These are phyloP conservation scores for Helotiales sp. DNA, from an alignment of 2,329 filamentous ascomycete genomes.

Conservation along the genomic window DNA sequence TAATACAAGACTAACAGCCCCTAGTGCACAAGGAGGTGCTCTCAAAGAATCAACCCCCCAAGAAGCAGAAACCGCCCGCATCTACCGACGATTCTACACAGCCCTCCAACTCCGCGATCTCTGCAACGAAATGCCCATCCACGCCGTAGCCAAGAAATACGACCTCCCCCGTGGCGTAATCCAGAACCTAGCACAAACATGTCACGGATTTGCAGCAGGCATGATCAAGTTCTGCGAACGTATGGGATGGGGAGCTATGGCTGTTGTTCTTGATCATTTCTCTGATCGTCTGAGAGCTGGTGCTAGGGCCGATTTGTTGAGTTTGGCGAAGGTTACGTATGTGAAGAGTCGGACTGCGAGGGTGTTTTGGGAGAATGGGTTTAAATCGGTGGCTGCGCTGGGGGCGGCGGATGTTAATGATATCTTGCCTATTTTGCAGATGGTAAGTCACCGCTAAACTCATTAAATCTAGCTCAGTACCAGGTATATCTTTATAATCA, in stretches of 20 bases:
- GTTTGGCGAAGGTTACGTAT: conserved; percentile 70
- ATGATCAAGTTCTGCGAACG: conserved; percentile 78
- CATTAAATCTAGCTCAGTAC: no score
- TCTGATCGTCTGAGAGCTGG: conserved; percentile 68
- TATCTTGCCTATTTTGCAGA: conserved; percentile 69
- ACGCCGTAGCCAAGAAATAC: conserved; percentile 69
- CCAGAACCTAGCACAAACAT: conserved; percentile 72
- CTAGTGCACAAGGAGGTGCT: conserved; percentile 64
- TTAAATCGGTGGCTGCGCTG: conserved; percentile 65
- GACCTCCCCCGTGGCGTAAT: conserved; percentile 68
- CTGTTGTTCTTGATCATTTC: conserved; percentile 73
- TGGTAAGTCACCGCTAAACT: conserved; percentile 45
- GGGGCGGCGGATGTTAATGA: conserved; percentile 69
- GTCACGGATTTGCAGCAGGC: conserved; percentile 75
- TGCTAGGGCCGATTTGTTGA: conserved; percentile 68
- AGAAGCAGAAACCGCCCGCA: conserved; percentile 59
- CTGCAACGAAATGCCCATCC: conserved; percentile 73
- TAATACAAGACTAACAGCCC: background rate
- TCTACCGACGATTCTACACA: conserved; percentile 73
- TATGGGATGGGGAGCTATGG: conserved; percentile 74
- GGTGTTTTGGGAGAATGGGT: conserved; percentile 76
- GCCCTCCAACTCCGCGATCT: conserved; percentile 77
- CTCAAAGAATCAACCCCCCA: conserved; percentile 62
- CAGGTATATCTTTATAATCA: background rate
- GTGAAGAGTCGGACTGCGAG: conserved; percentile 76